Percentiles rank a stretch among this genome's conserved stretches.
phyloP scores from a whole-genome alignment of 495 filamentous ascomycete genomes.

The Hamigera avellanea region DNA sequence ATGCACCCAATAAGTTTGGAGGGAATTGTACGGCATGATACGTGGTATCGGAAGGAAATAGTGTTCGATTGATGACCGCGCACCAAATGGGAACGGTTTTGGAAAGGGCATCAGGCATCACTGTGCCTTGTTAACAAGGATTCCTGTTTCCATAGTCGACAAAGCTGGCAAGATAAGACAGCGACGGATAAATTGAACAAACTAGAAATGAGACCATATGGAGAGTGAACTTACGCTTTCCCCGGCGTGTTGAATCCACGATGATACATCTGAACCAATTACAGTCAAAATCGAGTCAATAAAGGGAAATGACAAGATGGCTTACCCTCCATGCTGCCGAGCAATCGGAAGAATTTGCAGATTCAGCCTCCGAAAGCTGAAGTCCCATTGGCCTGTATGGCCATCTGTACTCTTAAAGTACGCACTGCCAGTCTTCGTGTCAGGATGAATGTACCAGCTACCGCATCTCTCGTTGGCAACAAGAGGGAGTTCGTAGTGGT shows the following conservation, averaged over 20 bases:
- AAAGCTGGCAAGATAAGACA: neutral
- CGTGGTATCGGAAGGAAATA: constrained; percentile 50
- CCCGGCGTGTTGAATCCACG: constrained; percentile 87
- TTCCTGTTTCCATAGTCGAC: neutral
- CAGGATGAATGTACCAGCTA: constrained; percentile 82
- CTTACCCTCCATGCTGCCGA: constrained; percentile 54
- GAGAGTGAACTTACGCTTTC: constrained; percentile 52
- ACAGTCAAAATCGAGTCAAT: constrained; percentile 2
- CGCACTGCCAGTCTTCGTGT: constrained; percentile 52
- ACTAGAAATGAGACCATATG: too few species aligned
- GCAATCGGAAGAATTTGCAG: constrained; percentile 57
- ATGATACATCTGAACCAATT: constrained; percentile 60
- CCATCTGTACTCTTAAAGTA: constrained; percentile 99
- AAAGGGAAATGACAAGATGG: constrained; percentile 7
- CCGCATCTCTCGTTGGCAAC: constrained; percentile 90
- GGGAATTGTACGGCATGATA: constrained; percentile 51
- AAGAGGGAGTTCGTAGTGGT: constrained; percentile 54
- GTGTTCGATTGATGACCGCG: constrained; percentile 64
- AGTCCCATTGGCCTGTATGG: constrained; percentile 79
- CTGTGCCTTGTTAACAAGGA: constrained; percentile 19
- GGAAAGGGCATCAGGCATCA: constrained; percentile 83
- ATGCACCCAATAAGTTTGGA: constrained; percentile 51
- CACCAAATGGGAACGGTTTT: constrained; percentile 96
- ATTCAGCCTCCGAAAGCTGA: constrained; percentile 76
- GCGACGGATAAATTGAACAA: too few species aligned